Evolutionary conservation across 2,329 filamentous ascomycete species (phyloP), one percentile per base, ranked within the genome.

Genomic region (Colletotrichum sp.): DNA sequence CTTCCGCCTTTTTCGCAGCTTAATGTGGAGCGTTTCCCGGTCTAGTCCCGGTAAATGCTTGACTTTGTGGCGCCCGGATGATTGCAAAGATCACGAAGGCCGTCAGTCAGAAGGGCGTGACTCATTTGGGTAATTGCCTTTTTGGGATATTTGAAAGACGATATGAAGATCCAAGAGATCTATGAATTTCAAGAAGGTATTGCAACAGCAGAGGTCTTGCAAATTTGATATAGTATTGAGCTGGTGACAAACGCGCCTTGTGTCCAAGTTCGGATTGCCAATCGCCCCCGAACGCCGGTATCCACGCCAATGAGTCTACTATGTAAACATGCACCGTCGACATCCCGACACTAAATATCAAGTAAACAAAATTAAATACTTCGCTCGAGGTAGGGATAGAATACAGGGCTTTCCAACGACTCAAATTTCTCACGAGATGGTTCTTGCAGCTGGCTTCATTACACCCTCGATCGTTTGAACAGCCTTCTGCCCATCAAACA

Each of bases 401-500:
- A n/a, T 0, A 4, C 3, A 22, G 19, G 1, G 9, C 5, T 12
- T 11, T 12, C 9, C 3, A 48, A 12, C n/a, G 9, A 13, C 2
- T 13, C 19, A 7, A n/a, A 12, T 12, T 13, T 48, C 19, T 48
- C 19, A 48, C 19, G n/a, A 48, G 44, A n/a, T 22, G 6, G 19
- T 13, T 11, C n/a, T 48, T 22, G 60, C 32, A 19, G 32, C 32
- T 25, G 60, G 32, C 13, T 64, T 64, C 60, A 64, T 22, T 6
- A 64, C 60, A 15, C 13, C 60, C 60, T 64, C 60, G 5, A 60
- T 63, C 22, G 60, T 64, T 6, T 64, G 60, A 2, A 39, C 60
- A 13, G 32, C 60, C 68, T 75, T 78, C 39, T 73, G 30, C 25
- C 64, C 57, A 34, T 77, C 59, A 63, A 78, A 78, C n/a, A 78